These are phyloP conservation scores for Colletotrichum nymphaeae DNA, from an alignment of 2,329 filamentous ascomycete species.

Conservation along the genomic window DNA sequence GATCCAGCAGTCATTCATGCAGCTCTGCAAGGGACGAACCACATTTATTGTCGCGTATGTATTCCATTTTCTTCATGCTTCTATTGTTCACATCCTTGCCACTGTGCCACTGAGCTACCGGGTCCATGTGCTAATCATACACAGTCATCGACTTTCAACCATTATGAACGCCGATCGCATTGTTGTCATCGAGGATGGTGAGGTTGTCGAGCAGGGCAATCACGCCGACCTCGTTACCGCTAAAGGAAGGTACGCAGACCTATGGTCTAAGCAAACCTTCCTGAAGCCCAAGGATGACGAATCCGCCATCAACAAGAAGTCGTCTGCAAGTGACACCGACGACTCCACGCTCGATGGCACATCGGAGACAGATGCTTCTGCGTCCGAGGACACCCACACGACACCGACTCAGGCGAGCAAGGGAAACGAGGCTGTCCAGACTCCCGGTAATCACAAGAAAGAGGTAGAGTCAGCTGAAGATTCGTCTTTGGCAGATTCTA, in stretches of 20 bases:
- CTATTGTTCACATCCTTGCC: neutral
- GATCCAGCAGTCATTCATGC: slow-evolving; percentile 71
- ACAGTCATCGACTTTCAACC: slow-evolving; percentile 75
- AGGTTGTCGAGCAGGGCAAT: slow-evolving; percentile 71
- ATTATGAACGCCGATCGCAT: slow-evolving; percentile 77
- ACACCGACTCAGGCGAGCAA: slow-evolving; percentile 39
- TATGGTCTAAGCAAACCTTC: slow-evolving; percentile 75
- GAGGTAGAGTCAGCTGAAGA: slow-evolving; percentile 58
- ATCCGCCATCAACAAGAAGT: neutral
- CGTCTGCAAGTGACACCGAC: slow-evolving; percentile 49
- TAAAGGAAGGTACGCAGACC: slow-evolving; percentile 71
- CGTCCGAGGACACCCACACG: slow-evolving; percentile 34
- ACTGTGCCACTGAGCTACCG: neutral
- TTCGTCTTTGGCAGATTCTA: slow-evolving; percentile 49
- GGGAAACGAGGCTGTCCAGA: slow-evolving; percentile 41
- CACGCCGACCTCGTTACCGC: slow-evolving; percentile 68
- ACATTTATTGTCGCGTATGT: slow-evolving; percentile 74
- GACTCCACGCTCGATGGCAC: slow-evolving; percentile 48
- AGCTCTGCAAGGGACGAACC: slow-evolving; percentile 70
- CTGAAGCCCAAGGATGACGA: slow-evolving; percentile 57
- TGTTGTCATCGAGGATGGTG: slow-evolving; percentile 72
- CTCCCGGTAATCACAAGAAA: slow-evolving; percentile 52
- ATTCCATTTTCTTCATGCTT: too few species aligned
- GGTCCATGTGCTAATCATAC: neutral
- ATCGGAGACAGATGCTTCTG: slow-evolving; percentile 47